Evolutionary conservation across 805 yeast genomes (phyloP).

Genomic region (Yueomyces sp.): DNA sequence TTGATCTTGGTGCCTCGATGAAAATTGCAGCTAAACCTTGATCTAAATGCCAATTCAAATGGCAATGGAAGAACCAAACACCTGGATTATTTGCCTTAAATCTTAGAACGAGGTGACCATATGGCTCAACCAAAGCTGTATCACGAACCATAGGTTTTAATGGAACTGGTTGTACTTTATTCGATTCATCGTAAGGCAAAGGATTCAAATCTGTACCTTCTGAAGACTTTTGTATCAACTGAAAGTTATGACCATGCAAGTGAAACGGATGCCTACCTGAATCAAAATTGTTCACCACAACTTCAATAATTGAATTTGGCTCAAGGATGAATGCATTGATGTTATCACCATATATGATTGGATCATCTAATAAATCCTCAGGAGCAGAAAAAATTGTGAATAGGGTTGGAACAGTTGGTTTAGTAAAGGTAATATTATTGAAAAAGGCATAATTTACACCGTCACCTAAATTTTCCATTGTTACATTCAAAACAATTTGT

Average conservation of each 20-base stretch:
- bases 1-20: constrained; percentile 68
- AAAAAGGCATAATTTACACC: constrained; percentile 71
- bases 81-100: constrained; percentile 94
- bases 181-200: constrained; percentile 38
- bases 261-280: constrained; percentile 73
- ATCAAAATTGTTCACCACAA: constrained; percentile 68
- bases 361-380: constrained; percentile 23
- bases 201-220: constrained; percentile 31
- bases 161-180: constrained; percentile 31
- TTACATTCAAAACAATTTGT: constrained; percentile 42
- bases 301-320: constrained; percentile 52
- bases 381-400: constrained; percentile 53
- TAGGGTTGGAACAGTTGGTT: constrained; percentile 62
- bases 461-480: constrained; percentile 57
- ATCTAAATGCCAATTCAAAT: constrained; percentile 93
- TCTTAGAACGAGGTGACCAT: constrained; percentile 74
- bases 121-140: constrained; percentile 62
- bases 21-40: constrained; percentile 81
- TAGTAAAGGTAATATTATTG: constrained; percentile 48
- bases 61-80: constrained; percentile 98
- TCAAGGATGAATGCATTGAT: constrained; percentile 51
- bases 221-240: constrained; percentile 40
- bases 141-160: constrained; percentile 79
- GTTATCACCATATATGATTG: constrained; percentile 59
- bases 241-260: constrained; percentile 63